phyloP scores from a whole-genome alignment of 2,329 filamentous ascomycete species.

The Didymellaceae sp. region DNA sequence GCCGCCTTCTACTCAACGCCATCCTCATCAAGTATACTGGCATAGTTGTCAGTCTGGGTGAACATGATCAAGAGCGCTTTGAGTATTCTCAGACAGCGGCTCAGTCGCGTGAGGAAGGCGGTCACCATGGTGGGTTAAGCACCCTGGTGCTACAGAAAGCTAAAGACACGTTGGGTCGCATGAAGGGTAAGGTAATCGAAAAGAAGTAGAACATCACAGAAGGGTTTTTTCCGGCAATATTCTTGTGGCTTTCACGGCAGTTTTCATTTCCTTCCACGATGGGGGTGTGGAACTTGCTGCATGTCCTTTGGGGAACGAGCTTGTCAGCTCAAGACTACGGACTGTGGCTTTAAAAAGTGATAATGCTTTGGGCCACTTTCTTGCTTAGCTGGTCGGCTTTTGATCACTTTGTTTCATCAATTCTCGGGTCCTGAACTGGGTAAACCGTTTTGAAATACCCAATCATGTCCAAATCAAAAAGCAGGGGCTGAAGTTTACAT shows the following conservation, averaged over 20 bases:
- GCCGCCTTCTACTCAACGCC: too few relatives aligned
- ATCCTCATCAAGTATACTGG: too few relatives aligned
- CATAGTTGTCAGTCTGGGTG: too few relatives aligned
- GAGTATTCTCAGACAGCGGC: too few relatives aligned
- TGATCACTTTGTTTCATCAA: constrained; percentile 52
- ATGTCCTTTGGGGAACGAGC: constrained; percentile 40
- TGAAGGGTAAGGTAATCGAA: too few relatives aligned
- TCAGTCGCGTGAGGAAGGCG: too few relatives aligned
- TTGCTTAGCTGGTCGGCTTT: constrained; percentile 47
- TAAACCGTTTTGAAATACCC: constrained; percentile 27
- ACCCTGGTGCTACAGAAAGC: too few relatives aligned
- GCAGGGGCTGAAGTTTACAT: constrained; percentile 33
- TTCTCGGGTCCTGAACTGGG: constrained; percentile 46
- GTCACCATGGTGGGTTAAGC: too few relatives aligned
- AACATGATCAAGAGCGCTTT: too few relatives aligned
- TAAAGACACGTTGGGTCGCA: too few relatives aligned
- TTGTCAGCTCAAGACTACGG: constrained; percentile 43
- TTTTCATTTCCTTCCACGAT: constrained; percentile 49
- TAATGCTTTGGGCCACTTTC: constrained; percentile 44
- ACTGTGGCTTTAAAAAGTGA: constrained; percentile 47
- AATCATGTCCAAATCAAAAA: not conserved
- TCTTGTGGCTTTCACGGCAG: constrained; percentile 43
- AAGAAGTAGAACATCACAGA: too few relatives aligned
- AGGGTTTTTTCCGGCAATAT: constrained; percentile 31
- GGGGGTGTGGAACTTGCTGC: constrained; percentile 42